These are phyloP conservation scores for Eucalyptus victrix DNA, from an alignment of 345 rosid genomes.

Conservation along the genomic window DNA sequence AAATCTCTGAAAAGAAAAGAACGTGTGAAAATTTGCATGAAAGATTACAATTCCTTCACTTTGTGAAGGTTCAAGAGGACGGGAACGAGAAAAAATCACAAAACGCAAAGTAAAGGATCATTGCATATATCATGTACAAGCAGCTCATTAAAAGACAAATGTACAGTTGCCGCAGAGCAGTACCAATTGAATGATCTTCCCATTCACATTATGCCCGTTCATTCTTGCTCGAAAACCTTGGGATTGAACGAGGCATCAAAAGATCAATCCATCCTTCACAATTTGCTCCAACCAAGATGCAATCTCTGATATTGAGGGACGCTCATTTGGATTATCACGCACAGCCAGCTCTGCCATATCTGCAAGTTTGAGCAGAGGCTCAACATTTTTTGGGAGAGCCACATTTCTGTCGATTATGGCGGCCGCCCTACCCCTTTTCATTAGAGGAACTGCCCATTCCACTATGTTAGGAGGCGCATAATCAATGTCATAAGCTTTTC, in stretches of 20 bases:
- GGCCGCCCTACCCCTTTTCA: slow-evolving; percentile 56
- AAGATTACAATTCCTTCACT: slow-evolving; percentile 4
- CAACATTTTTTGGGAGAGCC: slow-evolving; percentile 68
- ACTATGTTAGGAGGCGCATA: slow-evolving; percentile 44
- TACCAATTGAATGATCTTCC: neutral
- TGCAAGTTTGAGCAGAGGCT: slow-evolving; percentile 74
- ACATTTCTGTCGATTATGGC: slow-evolving; percentile 47
- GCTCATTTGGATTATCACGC: slow-evolving; percentile 53
- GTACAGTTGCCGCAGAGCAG: slow-evolving; percentile 26
- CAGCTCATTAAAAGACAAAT: slow-evolving; percentile 10
- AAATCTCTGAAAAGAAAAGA: neutral
- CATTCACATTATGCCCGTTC: neutral
- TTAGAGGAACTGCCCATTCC: slow-evolving; percentile 67
- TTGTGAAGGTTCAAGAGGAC: neutral
- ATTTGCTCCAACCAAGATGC: slow-evolving; percentile 55
- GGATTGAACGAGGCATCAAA: slow-evolving; percentile 3
- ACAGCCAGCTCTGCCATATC: slow-evolving; percentile 68
- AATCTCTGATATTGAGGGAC: slow-evolving; percentile 56
- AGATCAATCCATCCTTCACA: slow-evolving; percentile 52
- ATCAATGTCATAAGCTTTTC: slow-evolving; percentile 67
- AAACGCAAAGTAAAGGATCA: neutral
- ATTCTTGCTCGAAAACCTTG: neutral
- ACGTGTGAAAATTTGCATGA: neutral
- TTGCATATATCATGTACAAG: slow-evolving; percentile 14
- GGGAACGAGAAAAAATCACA: neutral